Base-by-base conservation (phyloP, 2,329 filamentous ascomycete species). In the Huntiella decipiens region DNA sequence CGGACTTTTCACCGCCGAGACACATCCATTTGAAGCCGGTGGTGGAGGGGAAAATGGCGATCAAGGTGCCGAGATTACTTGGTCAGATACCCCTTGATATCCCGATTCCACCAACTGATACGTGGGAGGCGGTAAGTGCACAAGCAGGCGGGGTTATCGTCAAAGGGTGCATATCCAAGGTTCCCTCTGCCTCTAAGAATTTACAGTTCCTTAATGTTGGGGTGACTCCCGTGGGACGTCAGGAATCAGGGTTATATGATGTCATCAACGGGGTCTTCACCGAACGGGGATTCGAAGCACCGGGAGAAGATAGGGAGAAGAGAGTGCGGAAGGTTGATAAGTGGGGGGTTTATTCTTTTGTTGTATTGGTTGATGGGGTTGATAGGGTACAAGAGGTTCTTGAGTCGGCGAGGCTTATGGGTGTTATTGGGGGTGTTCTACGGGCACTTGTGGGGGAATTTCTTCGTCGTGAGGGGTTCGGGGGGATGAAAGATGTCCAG, bases 281-380 rank as follows among this genome's bases (percentile, higher is more conserved):
- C 4, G 68, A 72, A 36, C 96, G 91, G 0, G 74, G 67, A 49
- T 98, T 96, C 61, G 84, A 85, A 0, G 59, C 66, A 3, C 75
- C 79, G 15, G 66, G 71, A 1, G 54, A 57, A 4, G 58, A 60
- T 35, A 54, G 60, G 61, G 10, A 68, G 12, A 13, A 40, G 66
- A 38, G 88, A 83, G 56, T 15, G 5, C 22, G 28, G 17, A 69
- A 76, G 0, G 64, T 87, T 7, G 85, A 95, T 55, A 72, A 75
- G 43, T 91, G 84, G 77, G 86, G 88, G 0, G 88, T 88, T 77
- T 96, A 94, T 55, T 81, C 78, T 54, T 62, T 96, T n/a, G 71
- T 94, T 33, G 62, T 66, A 2, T 54, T 70, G 35, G 47, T 46
- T 16, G 45, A 40, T 39, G 46, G 13, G 44, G 4, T 34, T 2